phyloP scores from a whole-genome alignment of 352 stramenopile genomes.

The Pythium angustatum region DNA sequence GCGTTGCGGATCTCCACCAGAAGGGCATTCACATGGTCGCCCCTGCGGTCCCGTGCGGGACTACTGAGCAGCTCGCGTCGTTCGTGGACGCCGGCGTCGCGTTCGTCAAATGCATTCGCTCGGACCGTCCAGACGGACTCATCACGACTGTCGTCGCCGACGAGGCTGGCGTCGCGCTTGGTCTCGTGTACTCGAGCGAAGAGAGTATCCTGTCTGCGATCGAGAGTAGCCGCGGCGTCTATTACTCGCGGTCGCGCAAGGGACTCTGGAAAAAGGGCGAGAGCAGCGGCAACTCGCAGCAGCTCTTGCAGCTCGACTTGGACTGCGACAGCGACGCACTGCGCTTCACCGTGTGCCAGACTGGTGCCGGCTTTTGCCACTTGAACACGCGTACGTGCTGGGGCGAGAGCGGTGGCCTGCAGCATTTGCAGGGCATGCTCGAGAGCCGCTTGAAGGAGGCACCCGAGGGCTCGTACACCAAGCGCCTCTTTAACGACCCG shows the following conservation, averaged over 20 bases:
- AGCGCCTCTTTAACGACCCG: slow-evolving; percentile 93
- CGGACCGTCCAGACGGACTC: slow-evolving; percentile 89
- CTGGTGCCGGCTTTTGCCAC: slow-evolving; percentile 73
- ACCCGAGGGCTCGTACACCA: slow-evolving; percentile 95
- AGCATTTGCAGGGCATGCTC: slow-evolving; percentile 90
- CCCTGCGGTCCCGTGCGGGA: slow-evolving; percentile 29
- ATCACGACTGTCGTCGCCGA: slow-evolving; percentile 95
- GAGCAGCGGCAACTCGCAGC: slow-evolving; percentile 93
- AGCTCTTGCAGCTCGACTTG: slow-evolving; percentile 91
- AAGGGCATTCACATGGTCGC: slow-evolving; percentile 63
- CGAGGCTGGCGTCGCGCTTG: slow-evolving; percentile 83
- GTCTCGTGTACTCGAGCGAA: slow-evolving; percentile 94
- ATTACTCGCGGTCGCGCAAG: slow-evolving; percentile 93
- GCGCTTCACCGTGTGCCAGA: slow-evolving; percentile 93
- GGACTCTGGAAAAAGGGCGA: slow-evolving; percentile 96
- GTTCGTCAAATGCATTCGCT: slow-evolving; percentile 84
- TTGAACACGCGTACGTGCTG: slow-evolving; percentile 94
- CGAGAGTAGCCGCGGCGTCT: slow-evolving; percentile 88
- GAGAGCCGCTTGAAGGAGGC: slow-evolving; percentile 83
- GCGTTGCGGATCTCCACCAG: slow-evolving; percentile 61
- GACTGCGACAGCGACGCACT: slow-evolving; percentile 97
- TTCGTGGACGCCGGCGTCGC: slow-evolving; percentile 40
- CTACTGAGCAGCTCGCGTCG: slow-evolving; percentile 28
- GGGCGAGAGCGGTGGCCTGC: slow-evolving; percentile 85
- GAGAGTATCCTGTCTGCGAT: slow-evolving; percentile 92